Percentiles rank a stretch among this genome's conserved stretches.
These are phyloP conservation scores for Macroventuria anomochaeta DNA, from an alignment of 2,329 filamentous ascomycete species.

Conservation along the genomic window DNA sequence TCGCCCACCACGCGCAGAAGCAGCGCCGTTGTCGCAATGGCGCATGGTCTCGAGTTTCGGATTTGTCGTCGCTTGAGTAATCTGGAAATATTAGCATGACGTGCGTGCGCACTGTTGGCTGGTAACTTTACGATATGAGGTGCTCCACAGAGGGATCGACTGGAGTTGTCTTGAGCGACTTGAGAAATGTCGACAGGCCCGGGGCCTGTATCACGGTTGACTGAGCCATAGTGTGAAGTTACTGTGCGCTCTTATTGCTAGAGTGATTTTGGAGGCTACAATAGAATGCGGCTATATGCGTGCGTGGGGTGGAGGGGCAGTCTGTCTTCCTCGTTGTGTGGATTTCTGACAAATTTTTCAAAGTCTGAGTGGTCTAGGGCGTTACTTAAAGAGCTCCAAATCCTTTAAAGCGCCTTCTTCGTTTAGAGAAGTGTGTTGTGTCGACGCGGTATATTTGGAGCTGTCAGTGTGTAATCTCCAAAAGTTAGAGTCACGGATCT, in stretches of 20 bases:
- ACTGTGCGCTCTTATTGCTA: not conserved
- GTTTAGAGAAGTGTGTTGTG: not conserved
- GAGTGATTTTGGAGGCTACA: slow-evolving; percentile 1
- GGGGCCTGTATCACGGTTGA: slow-evolving; percentile 62
- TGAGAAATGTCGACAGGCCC: slow-evolving; percentile 78
- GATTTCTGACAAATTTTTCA: not conserved
- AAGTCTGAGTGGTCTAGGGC: not conserved
- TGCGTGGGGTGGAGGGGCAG: slow-evolving; percentile 33
- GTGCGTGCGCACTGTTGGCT: not conserved
- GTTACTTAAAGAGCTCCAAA: not conserved
- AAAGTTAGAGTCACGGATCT: no score
- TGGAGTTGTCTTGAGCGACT: slow-evolving; percentile 71
- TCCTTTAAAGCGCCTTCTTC: not conserved
- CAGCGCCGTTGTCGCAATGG: slow-evolving; percentile 87
- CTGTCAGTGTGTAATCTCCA: slow-evolving; percentile 2
- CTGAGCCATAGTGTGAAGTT: slow-evolving; percentile 30
- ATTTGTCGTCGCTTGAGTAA: slow-evolving; percentile 92
- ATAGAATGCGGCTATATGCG: slow-evolving; percentile 14
- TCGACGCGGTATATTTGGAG: slow-evolving; percentile 1
- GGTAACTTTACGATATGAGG: slow-evolving; percentile 73
- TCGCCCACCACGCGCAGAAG: slow-evolving; percentile 85
- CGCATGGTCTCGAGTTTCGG: slow-evolving; percentile 83
- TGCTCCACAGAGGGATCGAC: slow-evolving; percentile 84
- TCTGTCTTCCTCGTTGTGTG: not conserved
- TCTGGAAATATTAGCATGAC: slow-evolving; percentile 53